Conservation (phyloP, 352 stramenopile genomes). For the Bremia lactucae region DNA sequence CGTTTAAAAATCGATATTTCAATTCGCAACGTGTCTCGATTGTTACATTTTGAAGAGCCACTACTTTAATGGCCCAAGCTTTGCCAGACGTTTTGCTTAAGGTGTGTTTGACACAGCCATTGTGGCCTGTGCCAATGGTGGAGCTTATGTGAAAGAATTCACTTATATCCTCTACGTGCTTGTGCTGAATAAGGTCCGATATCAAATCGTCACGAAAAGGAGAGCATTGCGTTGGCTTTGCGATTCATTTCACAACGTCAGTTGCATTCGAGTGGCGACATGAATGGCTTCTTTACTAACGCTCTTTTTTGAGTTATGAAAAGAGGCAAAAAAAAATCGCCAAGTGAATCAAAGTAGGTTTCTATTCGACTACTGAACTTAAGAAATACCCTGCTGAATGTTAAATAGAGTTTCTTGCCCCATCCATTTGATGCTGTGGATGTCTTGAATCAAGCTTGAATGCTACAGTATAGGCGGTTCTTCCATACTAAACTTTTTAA, state of each 20-base stretch:
- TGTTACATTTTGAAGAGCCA: conserved; percentile 60
- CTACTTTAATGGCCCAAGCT: conserved; percentile 69
- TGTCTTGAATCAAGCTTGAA: too few species aligned
- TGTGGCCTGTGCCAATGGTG: conserved; percentile 61
- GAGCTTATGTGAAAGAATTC: conserved; percentile 52
- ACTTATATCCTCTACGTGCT: conserved; percentile 51
- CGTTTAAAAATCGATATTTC: conserved; percentile 71
- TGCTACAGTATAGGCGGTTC: too few species aligned
- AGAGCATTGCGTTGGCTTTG: conserved; percentile 2
- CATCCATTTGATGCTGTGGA: too few species aligned
- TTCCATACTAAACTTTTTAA: too few species aligned
- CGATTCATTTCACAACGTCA: conserved; percentile 33
- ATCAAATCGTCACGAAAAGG: conserved; percentile 61
- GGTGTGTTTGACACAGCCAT: conserved; percentile 56
- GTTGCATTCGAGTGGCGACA: conserved; percentile 44
- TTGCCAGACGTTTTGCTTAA: conserved; percentile 53
- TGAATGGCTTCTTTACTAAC: too few species aligned
- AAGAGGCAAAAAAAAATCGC: not conserved
- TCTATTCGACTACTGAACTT: too few species aligned
- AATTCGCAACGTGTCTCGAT: conserved; percentile 64
- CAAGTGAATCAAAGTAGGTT: too few species aligned
- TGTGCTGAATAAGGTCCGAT: conserved; percentile 70
- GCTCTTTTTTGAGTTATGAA: too few species aligned
- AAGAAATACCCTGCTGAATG: conserved; percentile 8
- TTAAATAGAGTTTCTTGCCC: not conserved